Evolutionary conservation across 805 yeast genomes (phyloP).

Genomic region (Candida vartiovaarae): DNA sequence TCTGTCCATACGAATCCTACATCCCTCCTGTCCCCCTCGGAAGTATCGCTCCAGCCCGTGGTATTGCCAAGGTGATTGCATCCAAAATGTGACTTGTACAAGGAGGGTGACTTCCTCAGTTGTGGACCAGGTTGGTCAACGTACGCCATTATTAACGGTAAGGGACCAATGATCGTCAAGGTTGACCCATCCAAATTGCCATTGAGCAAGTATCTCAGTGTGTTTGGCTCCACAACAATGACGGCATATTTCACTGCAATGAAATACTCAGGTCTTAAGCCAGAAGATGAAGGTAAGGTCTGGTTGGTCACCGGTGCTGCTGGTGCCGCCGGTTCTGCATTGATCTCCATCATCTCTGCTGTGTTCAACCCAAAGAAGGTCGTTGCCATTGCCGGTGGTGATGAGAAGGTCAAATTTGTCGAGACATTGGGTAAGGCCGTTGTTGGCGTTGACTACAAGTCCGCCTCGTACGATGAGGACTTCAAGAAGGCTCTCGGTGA

Average conservation of each 20-base stretch:
- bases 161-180: constrained; percentile 1
- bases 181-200: constrained; percentile 18
- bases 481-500: constrained; percentile 37
- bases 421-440: constrained; percentile 48
- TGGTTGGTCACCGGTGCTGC: constrained; percentile 58
- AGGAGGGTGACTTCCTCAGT: constrained; percentile 37
- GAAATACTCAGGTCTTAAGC: constrained; percentile 40
- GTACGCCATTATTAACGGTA: constrained; percentile 29
- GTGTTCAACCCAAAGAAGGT: constrained; percentile 47
- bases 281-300: constrained; percentile 34
- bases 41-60: constrained; percentile 42
- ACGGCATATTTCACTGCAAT: constrained; percentile 55
- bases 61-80: constrained; percentile 42
- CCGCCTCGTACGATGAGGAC: constrained; percentile 29
- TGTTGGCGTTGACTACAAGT: constrained; percentile 46
- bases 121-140: constrained; percentile 45
- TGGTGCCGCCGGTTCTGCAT: constrained; percentile 66
- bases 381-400: constrained; percentile 57
- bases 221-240: constrained; percentile 50
- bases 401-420: constrained; percentile 46
- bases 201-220: constrained; percentile 38
- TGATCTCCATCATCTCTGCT: constrained; percentile 49
- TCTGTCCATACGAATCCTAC: constrained; percentile 28
- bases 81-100: constrained; percentile 35
- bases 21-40: constrained; percentile 29